Conservation (phyloP, 208 protist species). For the Leishmania turanica region DNA sequence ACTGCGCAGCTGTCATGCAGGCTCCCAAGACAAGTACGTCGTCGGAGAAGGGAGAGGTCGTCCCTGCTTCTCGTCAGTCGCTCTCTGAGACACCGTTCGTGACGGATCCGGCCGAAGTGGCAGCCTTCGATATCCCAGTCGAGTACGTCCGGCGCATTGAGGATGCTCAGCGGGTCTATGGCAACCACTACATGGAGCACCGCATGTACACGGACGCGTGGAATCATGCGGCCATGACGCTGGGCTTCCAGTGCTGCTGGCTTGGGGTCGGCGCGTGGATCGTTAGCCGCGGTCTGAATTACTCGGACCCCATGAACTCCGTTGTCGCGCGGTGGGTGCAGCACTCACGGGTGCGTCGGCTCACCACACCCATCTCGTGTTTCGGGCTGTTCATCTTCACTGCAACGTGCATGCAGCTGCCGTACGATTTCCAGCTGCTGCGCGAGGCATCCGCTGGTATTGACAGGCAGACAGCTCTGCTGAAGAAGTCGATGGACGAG, state of each 20-base stretch:
- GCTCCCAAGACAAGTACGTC: background rate
- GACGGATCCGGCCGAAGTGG: slow-evolving; percentile 40
- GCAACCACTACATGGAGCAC: slow-evolving; percentile 55
- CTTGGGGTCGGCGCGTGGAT: slow-evolving; percentile 67
- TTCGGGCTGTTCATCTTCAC: slow-evolving; percentile 51
- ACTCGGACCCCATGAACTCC: slow-evolving; percentile 77
- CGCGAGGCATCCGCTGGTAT: slow-evolving; percentile 29
- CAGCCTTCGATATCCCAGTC: slow-evolving; percentile 45
- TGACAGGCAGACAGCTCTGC: slow-evolving; percentile 38
- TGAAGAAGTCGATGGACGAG: slow-evolving; percentile 37
- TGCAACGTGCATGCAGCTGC: slow-evolving; percentile 55
- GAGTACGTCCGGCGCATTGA: slow-evolving; percentile 72
- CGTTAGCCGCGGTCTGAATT: slow-evolving; percentile 57
- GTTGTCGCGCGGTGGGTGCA: slow-evolving; percentile 51
- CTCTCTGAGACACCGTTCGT: slow-evolving; percentile 64
- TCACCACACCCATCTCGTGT: slow-evolving; percentile 68
- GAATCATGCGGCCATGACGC: slow-evolving; percentile 42
- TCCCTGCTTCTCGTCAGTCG: background rate
- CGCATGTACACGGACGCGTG: slow-evolving; percentile 33
- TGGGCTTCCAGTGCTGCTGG: slow-evolving; percentile 68
- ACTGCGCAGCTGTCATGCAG: background rate
- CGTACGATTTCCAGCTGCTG: slow-evolving; percentile 49
- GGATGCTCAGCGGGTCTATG: slow-evolving; percentile 62
- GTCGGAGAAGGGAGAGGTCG: background rate
- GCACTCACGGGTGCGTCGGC: slow-evolving; percentile 41